These are phyloP conservation scores for Cryptococcus sp. DNA, from an alignment of 1,284 basidiomycete genomes.

Conservation along the genomic window DNA sequence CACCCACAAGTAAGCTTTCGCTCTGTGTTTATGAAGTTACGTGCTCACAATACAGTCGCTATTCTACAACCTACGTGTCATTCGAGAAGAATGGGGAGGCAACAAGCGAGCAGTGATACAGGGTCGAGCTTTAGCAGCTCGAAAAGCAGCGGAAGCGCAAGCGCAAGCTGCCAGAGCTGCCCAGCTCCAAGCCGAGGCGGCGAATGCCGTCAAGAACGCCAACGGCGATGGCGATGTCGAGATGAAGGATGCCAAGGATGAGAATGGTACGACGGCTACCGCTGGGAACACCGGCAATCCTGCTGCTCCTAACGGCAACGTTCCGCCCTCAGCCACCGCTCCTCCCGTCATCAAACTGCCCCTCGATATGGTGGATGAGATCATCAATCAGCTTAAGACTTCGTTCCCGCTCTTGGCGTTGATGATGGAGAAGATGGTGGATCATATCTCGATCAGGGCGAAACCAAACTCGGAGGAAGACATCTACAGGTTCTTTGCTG, in stretches of 20 bases:
- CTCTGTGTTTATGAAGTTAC: neutral
- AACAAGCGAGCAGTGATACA: conserved; percentile 46
- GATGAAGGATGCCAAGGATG: conserved; percentile 25
- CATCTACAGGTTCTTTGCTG: conserved; percentile 84
- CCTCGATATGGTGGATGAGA: conserved; percentile 91
- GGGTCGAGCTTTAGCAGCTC: conserved; percentile 14
- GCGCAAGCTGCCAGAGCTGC: conserved; percentile 50
- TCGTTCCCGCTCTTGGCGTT: conserved; percentile 92
- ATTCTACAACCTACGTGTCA: conserved; percentile 92
- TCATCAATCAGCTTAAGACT: conserved; percentile 91
- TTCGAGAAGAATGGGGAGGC: conserved; percentile 74
- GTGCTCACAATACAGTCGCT: conserved; percentile 60
- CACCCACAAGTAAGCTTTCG: conserved; percentile 74
- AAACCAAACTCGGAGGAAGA: conserved; percentile 92
- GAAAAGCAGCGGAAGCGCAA: conserved; percentile 21
- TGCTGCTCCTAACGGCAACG: conserved; percentile 13
- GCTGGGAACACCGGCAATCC: conserved; percentile 28
- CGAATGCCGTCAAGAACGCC: neutral
- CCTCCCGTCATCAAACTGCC: conserved; percentile 57
- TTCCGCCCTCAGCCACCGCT: conserved; percentile 23
- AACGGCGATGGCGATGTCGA: conserved; percentile 8
- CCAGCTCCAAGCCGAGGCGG: conserved; percentile 3
- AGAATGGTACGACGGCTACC: conserved; percentile 15
- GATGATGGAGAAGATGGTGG: conserved; percentile 95
- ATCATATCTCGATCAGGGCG: conserved; percentile 88